Conservation (phyloP, 192 early-diverging fungal species). For the Irineochytrium annulatum region DNA sequence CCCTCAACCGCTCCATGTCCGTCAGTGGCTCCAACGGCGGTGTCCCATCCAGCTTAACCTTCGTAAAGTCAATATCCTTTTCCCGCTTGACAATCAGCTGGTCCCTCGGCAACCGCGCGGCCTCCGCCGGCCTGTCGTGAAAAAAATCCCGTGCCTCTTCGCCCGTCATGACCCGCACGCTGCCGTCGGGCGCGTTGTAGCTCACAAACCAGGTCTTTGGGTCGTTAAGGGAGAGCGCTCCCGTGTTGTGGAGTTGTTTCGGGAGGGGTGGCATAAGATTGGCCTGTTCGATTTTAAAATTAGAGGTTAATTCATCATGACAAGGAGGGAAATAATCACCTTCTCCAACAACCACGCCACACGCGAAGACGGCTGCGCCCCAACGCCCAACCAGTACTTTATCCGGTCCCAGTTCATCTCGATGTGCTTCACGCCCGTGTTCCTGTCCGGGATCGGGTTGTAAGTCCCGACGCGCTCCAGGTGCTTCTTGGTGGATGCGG, state of each 20-base stretch:
- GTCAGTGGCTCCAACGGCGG: constrained; percentile 27
- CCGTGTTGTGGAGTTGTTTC: constrained; percentile 45
- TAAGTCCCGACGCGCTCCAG: constrained; percentile 90
- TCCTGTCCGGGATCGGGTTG: constrained; percentile 70
- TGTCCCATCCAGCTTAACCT: constrained; percentile 29
- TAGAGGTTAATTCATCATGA: constrained; percentile 5
- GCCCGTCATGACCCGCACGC: constrained; percentile 16
- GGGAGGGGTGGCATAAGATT: constrained; percentile 59
- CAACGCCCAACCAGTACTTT: constrained; percentile 96
- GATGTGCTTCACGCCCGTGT: constrained; percentile 72
- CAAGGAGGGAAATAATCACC: constrained; percentile 41
- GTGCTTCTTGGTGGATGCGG: constrained; percentile 79
- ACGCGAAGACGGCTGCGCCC: constrained; percentile 89
- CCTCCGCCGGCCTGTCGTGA: neutral
- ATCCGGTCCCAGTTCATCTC: constrained; percentile 81
- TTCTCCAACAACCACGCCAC: constrained; percentile 86
- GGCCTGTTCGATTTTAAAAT: constrained; percentile 37
- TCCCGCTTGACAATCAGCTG: neutral
- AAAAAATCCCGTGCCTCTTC: constrained; percentile 20
- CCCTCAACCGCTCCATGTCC: constrained; percentile 24
- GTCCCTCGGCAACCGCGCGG: constrained; percentile 23
- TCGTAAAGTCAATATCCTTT: constrained; percentile 7
- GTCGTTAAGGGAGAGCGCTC: constrained; percentile 35
- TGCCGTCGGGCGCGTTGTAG: constrained; percentile 17
- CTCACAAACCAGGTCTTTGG: constrained; percentile 46